phyloP scores from a whole-genome alignment of 306 rosid genomes.

The Prunus salicina region DNA sequence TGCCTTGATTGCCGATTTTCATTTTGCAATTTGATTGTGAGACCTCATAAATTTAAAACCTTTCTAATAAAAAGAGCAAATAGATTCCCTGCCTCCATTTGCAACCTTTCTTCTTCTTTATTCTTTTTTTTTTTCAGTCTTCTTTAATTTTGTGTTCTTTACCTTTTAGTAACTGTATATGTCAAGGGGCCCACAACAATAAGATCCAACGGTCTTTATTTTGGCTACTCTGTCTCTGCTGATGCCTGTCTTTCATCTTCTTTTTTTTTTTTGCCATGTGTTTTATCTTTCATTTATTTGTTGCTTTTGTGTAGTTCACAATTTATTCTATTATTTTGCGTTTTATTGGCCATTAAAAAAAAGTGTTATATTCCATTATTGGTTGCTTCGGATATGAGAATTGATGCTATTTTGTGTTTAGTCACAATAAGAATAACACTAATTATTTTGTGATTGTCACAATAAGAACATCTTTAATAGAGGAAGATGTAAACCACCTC shows the following conservation, averaged over 20 bases:
- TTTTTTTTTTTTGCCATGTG: too few species aligned
- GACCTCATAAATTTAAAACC: background rate
- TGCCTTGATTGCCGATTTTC: constrained; percentile 34
- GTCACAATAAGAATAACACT: background rate
- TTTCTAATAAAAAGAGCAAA: background rate
- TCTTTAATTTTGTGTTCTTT: background rate
- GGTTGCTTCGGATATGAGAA: background rate
- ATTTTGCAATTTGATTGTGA: background rate
- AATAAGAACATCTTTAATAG: too few species aligned
- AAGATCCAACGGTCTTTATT: background rate
- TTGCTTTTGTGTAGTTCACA: background rate
- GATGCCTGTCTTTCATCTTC: background rate
- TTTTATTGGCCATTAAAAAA: background rate
- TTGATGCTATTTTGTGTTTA: background rate
- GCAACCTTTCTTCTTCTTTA: background rate
- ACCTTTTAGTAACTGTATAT: too few species aligned
- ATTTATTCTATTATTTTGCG: background rate
- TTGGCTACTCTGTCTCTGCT: background rate
- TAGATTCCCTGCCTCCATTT: background rate
- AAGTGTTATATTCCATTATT: background rate
- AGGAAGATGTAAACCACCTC: too few species aligned
- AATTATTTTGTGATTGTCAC: too few species aligned
- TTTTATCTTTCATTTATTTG: background rate
- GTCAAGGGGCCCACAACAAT: background rate
- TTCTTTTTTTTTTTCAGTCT: background rate